Evolutionary conservation across 441 rosid species (phyloP).

Genomic region (Sinapis alba): DNA sequence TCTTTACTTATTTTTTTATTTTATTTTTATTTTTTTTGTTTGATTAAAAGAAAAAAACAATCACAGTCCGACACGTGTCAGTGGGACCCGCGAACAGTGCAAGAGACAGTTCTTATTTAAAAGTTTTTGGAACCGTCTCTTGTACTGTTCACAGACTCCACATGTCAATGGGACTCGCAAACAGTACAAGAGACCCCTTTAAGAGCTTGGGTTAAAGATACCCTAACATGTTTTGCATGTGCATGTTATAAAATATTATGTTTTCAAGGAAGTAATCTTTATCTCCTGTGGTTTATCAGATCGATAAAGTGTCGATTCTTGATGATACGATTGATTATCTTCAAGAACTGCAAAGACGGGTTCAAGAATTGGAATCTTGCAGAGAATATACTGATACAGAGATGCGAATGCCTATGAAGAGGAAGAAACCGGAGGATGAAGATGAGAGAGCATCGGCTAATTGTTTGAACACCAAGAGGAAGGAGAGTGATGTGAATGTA

Average conservation of each 20-base stretch:
- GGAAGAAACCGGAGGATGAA: conserved; percentile 53
- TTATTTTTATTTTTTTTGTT: no score
- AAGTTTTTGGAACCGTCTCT: no score
- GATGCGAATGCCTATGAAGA: conserved; percentile 41
- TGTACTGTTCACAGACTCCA: no score
- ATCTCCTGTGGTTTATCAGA: conserved; percentile 46
- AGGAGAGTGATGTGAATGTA: conserved; percentile 50
- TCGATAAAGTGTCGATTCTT: conserved; percentile 76
- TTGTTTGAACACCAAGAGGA: conserved; percentile 62
- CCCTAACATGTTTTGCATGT: not conserved
- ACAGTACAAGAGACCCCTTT: no score
- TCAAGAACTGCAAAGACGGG: conserved; percentile 63
- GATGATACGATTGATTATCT: conserved; percentile 79
- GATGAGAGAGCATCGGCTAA: conserved; percentile 74
- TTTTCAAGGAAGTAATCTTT: not conserved
- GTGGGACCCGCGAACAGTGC: no score
- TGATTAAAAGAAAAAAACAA: no score
- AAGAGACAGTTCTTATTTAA: no score
- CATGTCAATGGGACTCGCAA: no score
- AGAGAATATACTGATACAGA: conserved; percentile 46
- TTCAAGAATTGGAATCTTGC: conserved; percentile 62
- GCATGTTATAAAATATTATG: not conserved
- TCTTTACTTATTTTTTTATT: no score
- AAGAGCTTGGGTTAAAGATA: no score
- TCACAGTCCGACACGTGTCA: no score